A percentile compares a stretch with the other conserved stretches of the same genome.
phyloP scores from a whole-genome alignment of 352 stramenopile genomes.

The Pythium sukuiense region DNA sequence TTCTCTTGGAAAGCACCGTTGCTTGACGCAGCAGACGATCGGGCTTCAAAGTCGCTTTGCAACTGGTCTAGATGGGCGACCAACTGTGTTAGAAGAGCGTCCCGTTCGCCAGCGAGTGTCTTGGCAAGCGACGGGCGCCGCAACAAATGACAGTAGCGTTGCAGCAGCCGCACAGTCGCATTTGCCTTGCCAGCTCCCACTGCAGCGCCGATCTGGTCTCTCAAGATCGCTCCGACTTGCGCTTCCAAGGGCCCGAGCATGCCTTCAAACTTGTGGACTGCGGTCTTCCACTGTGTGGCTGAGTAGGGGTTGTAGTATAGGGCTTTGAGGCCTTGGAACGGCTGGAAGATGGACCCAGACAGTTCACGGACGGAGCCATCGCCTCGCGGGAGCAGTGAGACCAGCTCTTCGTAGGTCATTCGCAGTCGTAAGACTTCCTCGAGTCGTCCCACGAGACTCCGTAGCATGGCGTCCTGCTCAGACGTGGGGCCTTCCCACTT shows the following conservation, averaged over 20 bases:
- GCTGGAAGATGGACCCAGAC: slow-evolving; percentile 57
- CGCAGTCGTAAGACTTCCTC: slow-evolving; percentile 81
- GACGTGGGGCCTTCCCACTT: slow-evolving; percentile 61
- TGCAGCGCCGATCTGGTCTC: slow-evolving; percentile 60
- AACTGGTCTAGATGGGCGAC: slow-evolving; percentile 85
- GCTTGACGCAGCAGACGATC: slow-evolving; percentile 21
- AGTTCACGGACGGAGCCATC: slow-evolving; percentile 37
- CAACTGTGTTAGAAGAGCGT: slow-evolving; percentile 87
- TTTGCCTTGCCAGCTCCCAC: slow-evolving; percentile 55
- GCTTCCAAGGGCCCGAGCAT: slow-evolving; percentile 80
- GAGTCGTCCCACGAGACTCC: slow-evolving; percentile 60
- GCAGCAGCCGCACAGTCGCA: slow-evolving; percentile 76
- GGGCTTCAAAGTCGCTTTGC: slow-evolving; percentile 82
- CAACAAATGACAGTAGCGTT: slow-evolving; percentile 85
- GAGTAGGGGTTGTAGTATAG: slow-evolving; percentile 93
- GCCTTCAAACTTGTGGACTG: slow-evolving; percentile 77
- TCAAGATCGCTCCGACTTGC: slow-evolving; percentile 79
- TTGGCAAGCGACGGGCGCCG: slow-evolving; percentile 73
- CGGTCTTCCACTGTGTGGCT: slow-evolving; percentile 70
- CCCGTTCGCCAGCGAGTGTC: slow-evolving; percentile 77
- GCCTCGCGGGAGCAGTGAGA: slow-evolving; percentile 54
- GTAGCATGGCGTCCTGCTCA: slow-evolving; percentile 40
- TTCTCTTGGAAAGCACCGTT: slow-evolving; percentile 3
- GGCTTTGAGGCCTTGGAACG: slow-evolving; percentile 62
- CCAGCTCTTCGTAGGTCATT: slow-evolving; percentile 89